Evolutionary conservation across 202 grass and related monocot genomes (phyloP).

Genomic region (Carex arenaria): DNA sequence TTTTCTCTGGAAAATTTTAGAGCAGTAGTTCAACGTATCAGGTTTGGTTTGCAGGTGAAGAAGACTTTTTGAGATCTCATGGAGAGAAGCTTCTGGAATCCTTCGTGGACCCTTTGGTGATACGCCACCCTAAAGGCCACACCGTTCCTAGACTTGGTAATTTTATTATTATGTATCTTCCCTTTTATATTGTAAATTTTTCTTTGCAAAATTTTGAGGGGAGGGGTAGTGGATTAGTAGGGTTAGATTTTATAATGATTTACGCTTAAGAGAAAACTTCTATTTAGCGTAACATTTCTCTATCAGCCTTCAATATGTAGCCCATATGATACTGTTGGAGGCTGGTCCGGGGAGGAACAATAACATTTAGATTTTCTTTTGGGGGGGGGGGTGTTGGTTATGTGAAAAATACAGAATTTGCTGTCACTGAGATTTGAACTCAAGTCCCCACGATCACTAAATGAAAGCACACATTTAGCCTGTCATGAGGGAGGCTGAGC

Average conservation of each 20-base stretch:
- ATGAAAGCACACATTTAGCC: too few relatives aligned
- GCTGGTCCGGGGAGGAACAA: not conserved
- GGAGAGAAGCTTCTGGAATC: constrained; percentile 67
- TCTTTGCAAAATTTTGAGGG: not conserved
- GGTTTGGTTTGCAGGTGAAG: constrained; percentile 43
- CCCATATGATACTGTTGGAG: not conserved
- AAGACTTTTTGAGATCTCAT: constrained; percentile 52
- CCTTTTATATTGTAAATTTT: not conserved
- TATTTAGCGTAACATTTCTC: not conserved
- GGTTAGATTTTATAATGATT: not conserved
- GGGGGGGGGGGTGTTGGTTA: too few relatives aligned
- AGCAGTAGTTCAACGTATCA: not conserved
- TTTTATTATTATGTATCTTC: not conserved
- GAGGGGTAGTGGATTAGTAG: too few relatives aligned
- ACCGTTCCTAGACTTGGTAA: constrained; percentile 90
- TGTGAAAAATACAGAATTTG: too few relatives aligned
- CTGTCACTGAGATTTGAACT: too few relatives aligned
- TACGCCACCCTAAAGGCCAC: constrained; percentile 83
- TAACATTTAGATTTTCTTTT: too few relatives aligned
- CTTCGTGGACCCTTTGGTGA: constrained; percentile 54
- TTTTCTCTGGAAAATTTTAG: not conserved
- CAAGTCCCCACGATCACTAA: too few relatives aligned
- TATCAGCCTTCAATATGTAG: not conserved
- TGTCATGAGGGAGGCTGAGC: too few relatives aligned
- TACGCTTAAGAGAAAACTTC: not conserved